Evolutionary conservation across 139 green algal species (phyloP), one percentile per base, ranked within the genome.

Genomic region (Microglena sp.): DNA sequence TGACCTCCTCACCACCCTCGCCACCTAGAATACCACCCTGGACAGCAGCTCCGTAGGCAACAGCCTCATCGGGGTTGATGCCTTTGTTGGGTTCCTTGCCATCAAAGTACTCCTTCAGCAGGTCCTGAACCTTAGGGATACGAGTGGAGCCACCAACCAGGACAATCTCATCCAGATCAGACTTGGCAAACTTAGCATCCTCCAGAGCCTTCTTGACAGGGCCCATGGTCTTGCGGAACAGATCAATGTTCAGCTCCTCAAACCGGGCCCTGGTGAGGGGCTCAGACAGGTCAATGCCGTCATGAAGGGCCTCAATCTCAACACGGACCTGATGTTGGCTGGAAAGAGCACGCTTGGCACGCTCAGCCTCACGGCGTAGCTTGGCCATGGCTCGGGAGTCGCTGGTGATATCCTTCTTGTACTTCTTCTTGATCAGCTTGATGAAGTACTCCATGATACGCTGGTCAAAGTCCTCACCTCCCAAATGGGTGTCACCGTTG

Each of bases 361-460:
- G 87, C 86, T 99, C 94, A 32, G 89, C 90, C 80, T 97, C 94
- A 24, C 91, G 81, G 45, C 91, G 82, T 44, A 99, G 89, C 84
- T 97, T 98, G 78, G 94, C 87, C 62, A 96, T 78, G 0, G 94
- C 92, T 54, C 89, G 86, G 32, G 78, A 76, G 77, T 99, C 93
- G n/a, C 66, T 60, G 65, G 76, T 88, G 64, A 98, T 74, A 66
- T 99, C 91, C 75, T 92, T 90, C 70, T 84, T 83, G 81, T 90
- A 91, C 84, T 99, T 98, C 56, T 90, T 86, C 84, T 98, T 98
- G 79, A 99, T 93, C 15, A 97, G 82, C 86, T 97, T 96, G 77
- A 99, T 95, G 79, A 99, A 96, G 84, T 99, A 97, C 77, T 98
- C 84, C 89, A 98, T 96, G 0, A 98, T 79, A 36, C 87, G 80